Evolutionary conservation across 164 flowering plant genomes (phyloP), one percentile per base, ranked within the genome.

Genomic region (Litsea cubeba): DNA sequence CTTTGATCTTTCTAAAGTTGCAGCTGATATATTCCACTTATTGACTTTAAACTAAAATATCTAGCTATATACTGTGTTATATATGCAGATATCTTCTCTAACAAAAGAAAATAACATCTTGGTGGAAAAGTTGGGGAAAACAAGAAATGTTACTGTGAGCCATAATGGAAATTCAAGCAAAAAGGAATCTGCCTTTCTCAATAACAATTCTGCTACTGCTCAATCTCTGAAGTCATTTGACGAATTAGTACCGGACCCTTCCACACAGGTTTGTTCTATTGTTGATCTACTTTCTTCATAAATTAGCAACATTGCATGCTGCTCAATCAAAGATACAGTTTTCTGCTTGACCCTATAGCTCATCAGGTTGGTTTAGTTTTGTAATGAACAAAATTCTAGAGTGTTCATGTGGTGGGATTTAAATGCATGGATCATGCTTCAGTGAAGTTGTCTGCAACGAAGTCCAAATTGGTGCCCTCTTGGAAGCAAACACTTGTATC

Each of bases 41-140:
- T 0, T 54, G 67, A 65, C 62, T 40, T 40, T 40, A 40, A 8
- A 40, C 46, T 40, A 7, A 40, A 40, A 40, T 40, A 40, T 40
- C 5, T 40, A 40, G 11, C 10, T 40, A 23, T 74, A 49, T 63
- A 17, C n/a, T 54, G 17, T 70, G 3, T 73, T 50, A 54, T 72
- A 62, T 71, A 5, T 84, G 84, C 87, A 94, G 98, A 79, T 89
- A 58, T 83, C 84, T 76, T 81, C 86, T 62, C 73, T 90, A 67
- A 72, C 66, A 11, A 80, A 75, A 76, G 88, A 87, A 67, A 87
- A 88, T 54, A 84, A 77, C 72, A 20, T 74, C 50, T 78, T 87
- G 79, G 76, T 60, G 40, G 81, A 78, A 75, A 81, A 76, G 28
- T 73, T 81, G 23, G 71, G 65, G 23, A 67, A 74, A 63, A 65